Evolutionary conservation across 2,329 filamentous ascomycete genomes (phyloP), one percentile per base, ranked within the genome.

Genomic region (Colletotrichum endophyticum): DNA sequence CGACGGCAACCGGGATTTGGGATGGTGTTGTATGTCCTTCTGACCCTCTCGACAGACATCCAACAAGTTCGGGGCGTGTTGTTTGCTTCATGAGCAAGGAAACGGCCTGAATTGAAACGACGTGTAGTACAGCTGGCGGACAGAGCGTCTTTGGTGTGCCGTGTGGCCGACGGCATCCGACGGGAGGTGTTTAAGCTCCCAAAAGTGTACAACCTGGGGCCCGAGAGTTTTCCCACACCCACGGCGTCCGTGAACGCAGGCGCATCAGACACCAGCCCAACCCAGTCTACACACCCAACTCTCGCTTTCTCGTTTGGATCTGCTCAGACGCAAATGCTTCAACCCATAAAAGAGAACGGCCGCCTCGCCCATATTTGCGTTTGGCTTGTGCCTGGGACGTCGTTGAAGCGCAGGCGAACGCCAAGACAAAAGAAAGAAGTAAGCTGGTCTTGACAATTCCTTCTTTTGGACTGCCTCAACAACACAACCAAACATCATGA

Each of bases 381-480:
- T 19, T n/a, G 16, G 28, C 8, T 12, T 34, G 36, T 2, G 28
- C 16, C 13, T 15, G 39, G 19, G 5, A 28, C 32, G 32, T 27
- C 15, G 67, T 49, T 53, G 70, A 59, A 53, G 73, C 8, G 16
- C 12, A 61, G 22, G 22, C 9, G 49, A 57, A 59, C 39, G 70
- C 70, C 73, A 73, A 69, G 64, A 76, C 68, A 39, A 34, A 6
- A 36, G 22, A 66, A 59, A 27, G 56, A 73, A 73, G 28, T 66
- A 53, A 76, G 70, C 70, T 36, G 70, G 70, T 73, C 64, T 73
- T 76, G 70, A 69, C 30, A 59, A 56, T 30, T 44, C 57, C 56
- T 64, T 69, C 70, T 64, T 76, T 76, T 59, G 64, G 73, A 83
- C 69, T 34, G 59, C 36, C 3, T 44, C 53, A 68, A 15, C 53